These are phyloP conservation scores for Mycosphaerella arachidis DNA, from an alignment of 2,329 filamentous ascomycete species.

Conservation along the genomic window DNA sequence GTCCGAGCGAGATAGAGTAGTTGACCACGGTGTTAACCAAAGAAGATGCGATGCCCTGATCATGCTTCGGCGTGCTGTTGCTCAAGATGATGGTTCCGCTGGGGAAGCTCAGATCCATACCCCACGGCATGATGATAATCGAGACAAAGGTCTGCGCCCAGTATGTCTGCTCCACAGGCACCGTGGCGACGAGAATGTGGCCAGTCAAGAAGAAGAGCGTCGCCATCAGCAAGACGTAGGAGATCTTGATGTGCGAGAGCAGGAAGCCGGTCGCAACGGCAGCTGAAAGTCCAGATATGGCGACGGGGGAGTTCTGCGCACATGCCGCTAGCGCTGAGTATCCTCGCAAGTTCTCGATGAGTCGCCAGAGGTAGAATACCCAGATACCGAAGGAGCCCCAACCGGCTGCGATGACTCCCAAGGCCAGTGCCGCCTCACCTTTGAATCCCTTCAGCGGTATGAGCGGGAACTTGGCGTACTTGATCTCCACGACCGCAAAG, in stretches of 20 bases:
- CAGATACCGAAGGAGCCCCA: constrained; percentile 32
- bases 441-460: constrained; percentile 25
- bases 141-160: constrained; percentile 36
- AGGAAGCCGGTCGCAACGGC: constrained; percentile 34
- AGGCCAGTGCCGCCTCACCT: constrained; percentile 23
- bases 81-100: constrained; percentile 28
- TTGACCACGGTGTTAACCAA: constrained; percentile 16
- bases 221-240: constrained; percentile 34
- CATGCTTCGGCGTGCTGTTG: constrained; percentile 26
- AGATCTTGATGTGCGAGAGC: constrained; percentile 34
- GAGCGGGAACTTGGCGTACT: constrained; percentile 11
- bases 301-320: constrained; percentile 32
- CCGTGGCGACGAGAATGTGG: constrained; percentile 28
- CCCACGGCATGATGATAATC: constrained; percentile 34
- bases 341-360: constrained; percentile 29
- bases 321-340: constrained; percentile 30
- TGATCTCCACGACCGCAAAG: constrained; percentile 25
- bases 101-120: constrained; percentile 34
- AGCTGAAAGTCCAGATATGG: constrained; percentile 33
- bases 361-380: constrained; percentile 36
- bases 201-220: constrained; percentile 35
- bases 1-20: constrained; percentile 19
- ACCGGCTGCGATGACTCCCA: constrained; percentile 26
- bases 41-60: constrained; percentile 29
- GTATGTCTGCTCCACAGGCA: constrained; percentile 34